A percentile compares a stretch with the other conserved stretches of the same genome.
These are phyloP conservation scores for Angophora floribunda DNA, from an alignment of 345 rosid genomes.

Conservation along the genomic window DNA sequence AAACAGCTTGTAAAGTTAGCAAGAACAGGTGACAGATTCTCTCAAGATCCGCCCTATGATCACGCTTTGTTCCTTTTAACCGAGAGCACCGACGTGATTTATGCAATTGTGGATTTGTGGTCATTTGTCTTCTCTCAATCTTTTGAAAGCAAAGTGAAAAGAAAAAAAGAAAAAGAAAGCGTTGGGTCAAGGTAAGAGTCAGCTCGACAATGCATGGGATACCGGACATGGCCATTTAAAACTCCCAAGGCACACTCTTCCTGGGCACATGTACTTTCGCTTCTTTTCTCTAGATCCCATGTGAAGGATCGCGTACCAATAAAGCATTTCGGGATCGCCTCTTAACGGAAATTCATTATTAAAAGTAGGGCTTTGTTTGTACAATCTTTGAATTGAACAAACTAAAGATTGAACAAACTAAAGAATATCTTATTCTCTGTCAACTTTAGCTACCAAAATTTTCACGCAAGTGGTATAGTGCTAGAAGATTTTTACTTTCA, in stretches of 20 bases:
- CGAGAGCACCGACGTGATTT: background rate
- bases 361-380: background rate
- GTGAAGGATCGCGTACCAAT: background rate
- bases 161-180: background rate
- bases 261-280: background rate
- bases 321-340: background rate
- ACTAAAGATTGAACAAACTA: background rate
- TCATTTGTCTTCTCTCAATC: background rate
- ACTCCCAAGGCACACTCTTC: background rate
- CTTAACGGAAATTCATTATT: background rate
- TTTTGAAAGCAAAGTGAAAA: background rate
- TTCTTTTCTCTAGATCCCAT: background rate
- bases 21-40: background rate
- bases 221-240: background rate
- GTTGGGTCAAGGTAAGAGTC: background rate
- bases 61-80: background rate
- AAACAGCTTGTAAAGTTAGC: background rate
- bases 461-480: background rate
- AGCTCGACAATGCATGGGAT: background rate
- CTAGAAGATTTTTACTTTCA: background rate
- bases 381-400: background rate
- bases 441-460: background rate
- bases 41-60: background rate
- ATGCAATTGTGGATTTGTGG: background rate
- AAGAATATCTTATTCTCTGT: background rate